Evolutionary conservation across 768 basidiomycete genomes (phyloP), one percentile per base, ranked within the genome.

Genomic region (Phylloporus sp.): DNA sequence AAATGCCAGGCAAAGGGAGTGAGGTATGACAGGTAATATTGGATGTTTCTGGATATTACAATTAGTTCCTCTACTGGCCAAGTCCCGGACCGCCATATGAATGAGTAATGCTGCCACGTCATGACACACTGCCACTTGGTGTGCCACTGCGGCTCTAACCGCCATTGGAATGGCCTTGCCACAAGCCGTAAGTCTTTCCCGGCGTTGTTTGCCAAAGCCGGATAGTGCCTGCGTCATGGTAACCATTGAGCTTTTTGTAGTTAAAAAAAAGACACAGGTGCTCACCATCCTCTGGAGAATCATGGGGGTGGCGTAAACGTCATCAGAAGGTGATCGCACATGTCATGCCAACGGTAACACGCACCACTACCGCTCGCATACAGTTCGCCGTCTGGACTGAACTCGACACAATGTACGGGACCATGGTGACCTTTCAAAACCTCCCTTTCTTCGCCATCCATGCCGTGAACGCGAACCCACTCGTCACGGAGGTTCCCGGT

Each of bases 201-300:
- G 93, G 93, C 9, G 82, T 90, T n/a, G 90, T 95, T 70, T 96
- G 95, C 94, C 94, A 97, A 45, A 98, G 71, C 36, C 95, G 83
- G 60, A 98, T 95, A 5, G 95, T 97, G 35, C 92, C 90, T 89
- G 60, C 18, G 21, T 43, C 32, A 52, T 29, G 32, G 27, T 35
- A 42, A 35, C 23, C 9, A 35, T 41, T 58, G 31, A 59, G 39
- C 24, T 35, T 24, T 21, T 22, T 32, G 39, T 13, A 26, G 26
- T n/a, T 43, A 26, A 11, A 13, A n/a, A 49, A 37, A 17, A 38
- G 9, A 39, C 29, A 45, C 26, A 41, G 4, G 55, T n/a, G n/a
- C 80, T 66, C 51, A 84, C 87, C 85, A 63, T 88, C 86, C 84
- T 90, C 84, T 88, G 63, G 42, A 36, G 53, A 43, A 40, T 40